Conservation (phyloP, 495 filamentous ascomycete genomes). For the Neurospora sp. region DNA sequence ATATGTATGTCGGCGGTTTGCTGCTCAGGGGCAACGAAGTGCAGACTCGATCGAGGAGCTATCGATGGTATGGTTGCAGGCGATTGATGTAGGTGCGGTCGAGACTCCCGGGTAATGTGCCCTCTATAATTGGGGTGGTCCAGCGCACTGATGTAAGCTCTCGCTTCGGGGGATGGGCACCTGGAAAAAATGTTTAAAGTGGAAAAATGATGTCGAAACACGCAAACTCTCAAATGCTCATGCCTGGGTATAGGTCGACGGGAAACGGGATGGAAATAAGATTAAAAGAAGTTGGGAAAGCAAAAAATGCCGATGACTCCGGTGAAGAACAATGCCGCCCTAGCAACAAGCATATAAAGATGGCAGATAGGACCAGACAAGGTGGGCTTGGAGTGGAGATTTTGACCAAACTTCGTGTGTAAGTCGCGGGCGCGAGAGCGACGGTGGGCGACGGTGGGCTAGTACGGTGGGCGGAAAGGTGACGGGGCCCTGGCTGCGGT, state of each 20-base stretch:
- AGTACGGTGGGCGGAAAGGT: neutral
- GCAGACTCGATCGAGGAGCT: neutral
- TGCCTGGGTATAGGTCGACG: neutral
- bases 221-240: neutral
- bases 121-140: neutral
- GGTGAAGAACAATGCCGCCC: constrained; percentile 11
- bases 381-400: constrained; percentile 28
- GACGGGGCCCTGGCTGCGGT: neutral
- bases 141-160: neutral
- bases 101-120: neutral
- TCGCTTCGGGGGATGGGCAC: neutral
- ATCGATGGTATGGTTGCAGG: neutral
- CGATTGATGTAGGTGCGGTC: neutral
- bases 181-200: neutral
- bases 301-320: constrained; percentile 18
- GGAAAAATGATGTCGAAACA: neutral
- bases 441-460: neutral
- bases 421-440: constrained; percentile 10
- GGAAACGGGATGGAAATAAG: constrained; percentile 6
- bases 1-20: neutral
- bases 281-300: constrained; percentile 10
- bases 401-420: constrained; percentile 9
- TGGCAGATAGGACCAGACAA: constrained; percentile 5
- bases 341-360: neutral
- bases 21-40: neutral